Evolutionary conservation across 805 yeast genomes (phyloP), one percentile per base, ranked within the genome.

Genomic region (Ogataea saltuana): DNA sequence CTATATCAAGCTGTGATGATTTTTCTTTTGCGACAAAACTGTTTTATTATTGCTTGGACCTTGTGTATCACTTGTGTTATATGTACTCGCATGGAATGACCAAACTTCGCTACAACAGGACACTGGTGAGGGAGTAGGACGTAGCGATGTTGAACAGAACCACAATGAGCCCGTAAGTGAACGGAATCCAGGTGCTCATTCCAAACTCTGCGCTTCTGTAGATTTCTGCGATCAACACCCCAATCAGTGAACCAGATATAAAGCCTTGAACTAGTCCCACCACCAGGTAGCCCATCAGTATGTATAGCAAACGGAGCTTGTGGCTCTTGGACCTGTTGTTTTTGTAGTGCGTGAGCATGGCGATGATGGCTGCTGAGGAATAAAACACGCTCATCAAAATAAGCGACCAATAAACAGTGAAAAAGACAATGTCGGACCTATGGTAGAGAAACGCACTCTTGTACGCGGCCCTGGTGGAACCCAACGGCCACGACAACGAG

Each of bases 101-200:
- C n/a, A n/a, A n/a, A n/a, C n/a, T 56, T 26, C 8, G 21, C 17
- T 60, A 77, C 39, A 72, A 61, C 8, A 76, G 56, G 1, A 66
- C 67, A 12, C 78, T 63, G 33, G 76, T 75, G 46, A 80, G 72
- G 44, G 85, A 78, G 59, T 85, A 88, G 5, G 86, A 75, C 7
- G 82, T 75, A 25, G 83, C 70, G 26, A 88, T 72, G 58, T 85
- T 79, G 61, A 77, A 85, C 32, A 88, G 58, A 5, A 86, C 72
- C 53, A 80, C 81, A 4, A 85, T 75, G 2, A 85, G 63, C 0
- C 81, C 95, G 80, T 90, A 87, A 42, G 85, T 76, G 51, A 91
- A 74, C 0, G 99, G 98, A 6, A 91, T 80, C 99, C 99, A 91
- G 0, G 97, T 87, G 10, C 95, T 83, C 95, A 93, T 87, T 17